phyloP scores from a whole-genome alignment of 2,329 filamentous ascomycete genomes.

The Colletotrichum incanum region DNA sequence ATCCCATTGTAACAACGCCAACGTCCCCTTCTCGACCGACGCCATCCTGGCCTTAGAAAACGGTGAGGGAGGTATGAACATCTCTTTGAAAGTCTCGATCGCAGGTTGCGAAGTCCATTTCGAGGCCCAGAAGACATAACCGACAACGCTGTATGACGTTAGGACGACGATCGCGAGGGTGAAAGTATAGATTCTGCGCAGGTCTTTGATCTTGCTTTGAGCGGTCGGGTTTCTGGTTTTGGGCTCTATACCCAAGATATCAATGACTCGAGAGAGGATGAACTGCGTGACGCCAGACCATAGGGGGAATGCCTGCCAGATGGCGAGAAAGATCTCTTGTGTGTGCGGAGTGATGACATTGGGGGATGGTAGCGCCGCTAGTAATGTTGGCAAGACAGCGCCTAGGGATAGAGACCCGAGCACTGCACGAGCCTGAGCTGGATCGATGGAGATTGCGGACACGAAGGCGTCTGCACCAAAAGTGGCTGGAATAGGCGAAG shows the following conservation, averaged over 20 bases:
- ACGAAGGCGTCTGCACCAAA: background rate
- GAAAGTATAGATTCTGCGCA: slow-evolving; percentile 37
- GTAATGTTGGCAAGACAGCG: slow-evolving; percentile 43
- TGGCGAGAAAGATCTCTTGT: slow-evolving; percentile 44
- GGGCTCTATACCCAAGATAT: background rate
- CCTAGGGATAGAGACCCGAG: slow-evolving; percentile 42
- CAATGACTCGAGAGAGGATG: slow-evolving; percentile 25
- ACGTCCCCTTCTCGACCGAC: slow-evolving; percentile 34
- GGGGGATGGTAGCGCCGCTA: slow-evolving; percentile 42
- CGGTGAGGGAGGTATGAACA: slow-evolving; percentile 39
- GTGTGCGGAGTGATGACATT: slow-evolving; percentile 36
- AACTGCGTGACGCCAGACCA: slow-evolving; percentile 41
- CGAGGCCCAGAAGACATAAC: slow-evolving; percentile 19
- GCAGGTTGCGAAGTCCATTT: background rate
- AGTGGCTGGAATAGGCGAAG: slow-evolving; percentile 43
- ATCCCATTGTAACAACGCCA: slow-evolving; percentile 47
- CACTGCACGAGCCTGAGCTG: slow-evolving; percentile 27
- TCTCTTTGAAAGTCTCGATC: slow-evolving; percentile 11
- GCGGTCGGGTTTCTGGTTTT: background rate
- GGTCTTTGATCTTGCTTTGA: slow-evolving; percentile 5
- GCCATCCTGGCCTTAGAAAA: slow-evolving; percentile 10
- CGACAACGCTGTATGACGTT: slow-evolving; percentile 31
- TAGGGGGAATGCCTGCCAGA: slow-evolving; percentile 48
- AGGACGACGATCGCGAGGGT: slow-evolving; percentile 24
- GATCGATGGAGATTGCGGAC: slow-evolving; percentile 42